phyloP scores from a whole-genome alignment of 805 yeast species.

The Saccharomycopsis fodiens region DNA sequence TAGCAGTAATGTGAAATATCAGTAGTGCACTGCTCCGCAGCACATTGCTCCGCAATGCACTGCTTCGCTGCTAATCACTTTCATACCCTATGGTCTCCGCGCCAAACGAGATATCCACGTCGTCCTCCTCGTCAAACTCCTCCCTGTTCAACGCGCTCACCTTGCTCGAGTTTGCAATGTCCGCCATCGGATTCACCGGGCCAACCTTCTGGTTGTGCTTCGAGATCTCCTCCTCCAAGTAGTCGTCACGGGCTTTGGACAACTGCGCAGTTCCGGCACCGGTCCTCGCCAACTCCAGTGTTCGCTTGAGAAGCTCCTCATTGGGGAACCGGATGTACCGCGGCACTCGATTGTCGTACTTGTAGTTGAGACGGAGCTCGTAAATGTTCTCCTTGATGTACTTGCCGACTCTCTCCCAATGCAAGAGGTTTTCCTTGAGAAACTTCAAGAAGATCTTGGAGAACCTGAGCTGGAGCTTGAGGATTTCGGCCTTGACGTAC shows the following conservation, averaged over 20 bases:
- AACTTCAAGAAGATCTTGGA: slow-evolving; percentile 30
- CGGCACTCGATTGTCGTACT: slow-evolving; percentile 20
- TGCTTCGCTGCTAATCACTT: not conserved
- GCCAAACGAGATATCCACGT: not conserved
- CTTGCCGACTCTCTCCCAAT: slow-evolving; percentile 16
- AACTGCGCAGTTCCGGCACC: not conserved
- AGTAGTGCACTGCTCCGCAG: no score
- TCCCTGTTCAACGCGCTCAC: not conserved
- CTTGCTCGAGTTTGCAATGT: not conserved
- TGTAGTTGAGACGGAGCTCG: slow-evolving; percentile 17
- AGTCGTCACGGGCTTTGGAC: slow-evolving; percentile 2
- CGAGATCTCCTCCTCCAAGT: slow-evolving; percentile 11
- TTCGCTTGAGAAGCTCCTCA: slow-evolving; percentile 3
- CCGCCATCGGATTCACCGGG: not conserved
- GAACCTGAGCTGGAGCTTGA: slow-evolving; percentile 26
- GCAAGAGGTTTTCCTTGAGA: slow-evolving; percentile 25
- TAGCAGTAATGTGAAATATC: no score
- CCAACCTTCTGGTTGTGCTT: slow-evolving; percentile 12
- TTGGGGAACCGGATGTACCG: slow-evolving; percentile 17
- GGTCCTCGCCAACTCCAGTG: not conserved
- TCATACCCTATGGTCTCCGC: not conserved
- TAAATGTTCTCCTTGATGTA: slow-evolving; percentile 16
- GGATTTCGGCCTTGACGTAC: slow-evolving; percentile 27
- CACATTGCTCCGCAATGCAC: no score
- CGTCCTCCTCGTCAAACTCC: not conserved